phyloP scores from a whole-genome alignment of 2,329 filamentous ascomycete genomes.

The Thermomyces lanuginosus region DNA sequence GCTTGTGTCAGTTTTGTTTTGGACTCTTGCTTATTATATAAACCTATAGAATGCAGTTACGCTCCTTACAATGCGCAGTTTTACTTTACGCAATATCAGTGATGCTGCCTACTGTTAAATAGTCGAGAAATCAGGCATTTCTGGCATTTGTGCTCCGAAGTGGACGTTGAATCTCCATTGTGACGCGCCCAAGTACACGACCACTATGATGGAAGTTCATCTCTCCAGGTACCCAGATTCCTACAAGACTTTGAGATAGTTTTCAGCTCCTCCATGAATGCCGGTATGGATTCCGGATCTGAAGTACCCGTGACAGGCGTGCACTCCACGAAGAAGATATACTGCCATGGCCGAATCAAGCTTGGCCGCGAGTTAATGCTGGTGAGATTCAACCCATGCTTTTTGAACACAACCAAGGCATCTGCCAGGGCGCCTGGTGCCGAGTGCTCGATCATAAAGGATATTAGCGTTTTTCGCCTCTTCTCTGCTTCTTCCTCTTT shows the following conservation, averaged over 20 bases:
- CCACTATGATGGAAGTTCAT: slow-evolving; percentile 11
- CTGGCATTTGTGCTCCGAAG: too few species aligned
- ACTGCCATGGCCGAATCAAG: slow-evolving; percentile 61
- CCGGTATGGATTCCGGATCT: slow-evolving; percentile 15
- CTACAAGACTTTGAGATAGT: slow-evolving; percentile 24
- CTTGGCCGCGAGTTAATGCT: slow-evolving; percentile 80
- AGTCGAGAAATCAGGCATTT: too few species aligned
- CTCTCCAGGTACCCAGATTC: slow-evolving; percentile 26
- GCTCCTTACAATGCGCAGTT: too few species aligned
- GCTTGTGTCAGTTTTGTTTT: too few species aligned
- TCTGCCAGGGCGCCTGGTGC: slow-evolving; percentile 69
- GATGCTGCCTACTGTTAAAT: too few species aligned
- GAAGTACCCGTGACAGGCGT: slow-evolving; percentile 34
- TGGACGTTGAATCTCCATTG: too few species aligned
- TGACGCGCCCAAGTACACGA: neutral
- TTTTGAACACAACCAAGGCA: slow-evolving; percentile 62
- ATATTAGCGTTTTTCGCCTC: slow-evolving; percentile 53
- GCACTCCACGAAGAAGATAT: slow-evolving; percentile 90
- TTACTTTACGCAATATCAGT: too few species aligned
- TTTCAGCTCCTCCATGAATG: slow-evolving; percentile 17
- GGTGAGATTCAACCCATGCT: slow-evolving; percentile 61
- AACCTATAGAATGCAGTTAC: too few species aligned
- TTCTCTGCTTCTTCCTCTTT: slow-evolving; percentile 4
- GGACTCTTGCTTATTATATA: too few species aligned
- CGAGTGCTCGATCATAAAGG: slow-evolving; percentile 66